Conservation (phyloP, 1,139 yeast genomes). For the Insectozyma bohioensis region DNA sequence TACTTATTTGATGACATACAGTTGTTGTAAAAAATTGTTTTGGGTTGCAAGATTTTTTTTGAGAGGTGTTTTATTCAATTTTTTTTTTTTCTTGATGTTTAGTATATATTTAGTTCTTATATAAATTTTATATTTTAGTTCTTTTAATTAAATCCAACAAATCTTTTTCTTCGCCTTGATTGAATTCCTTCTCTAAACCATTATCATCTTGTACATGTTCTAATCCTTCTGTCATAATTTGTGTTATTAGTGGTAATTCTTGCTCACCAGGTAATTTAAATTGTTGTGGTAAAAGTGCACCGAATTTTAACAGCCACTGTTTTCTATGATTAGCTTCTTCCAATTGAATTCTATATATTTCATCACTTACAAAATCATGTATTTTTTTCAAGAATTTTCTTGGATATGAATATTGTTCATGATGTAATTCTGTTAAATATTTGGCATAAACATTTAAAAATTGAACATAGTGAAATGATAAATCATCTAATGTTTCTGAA, state of each 20-base stretch:
- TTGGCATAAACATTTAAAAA: slow-evolving; percentile 36
- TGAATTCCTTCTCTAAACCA: slow-evolving; percentile 15
- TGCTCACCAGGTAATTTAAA: slow-evolving; percentile 42
- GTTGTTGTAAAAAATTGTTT: not conserved
- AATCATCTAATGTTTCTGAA: slow-evolving; percentile 28
- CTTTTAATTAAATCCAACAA: slow-evolving; percentile 23
- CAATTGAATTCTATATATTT: slow-evolving; percentile 31
- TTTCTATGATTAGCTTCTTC: slow-evolving; percentile 37
- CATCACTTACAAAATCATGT: slow-evolving; percentile 35
- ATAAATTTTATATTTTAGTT: not conserved
- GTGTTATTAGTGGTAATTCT: slow-evolving; percentile 39
- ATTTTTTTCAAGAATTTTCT: slow-evolving; percentile 32
- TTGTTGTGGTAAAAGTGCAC: slow-evolving; percentile 44
- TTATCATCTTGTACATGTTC: slow-evolving; percentile 29
- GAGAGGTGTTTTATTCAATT: too few relatives aligned
- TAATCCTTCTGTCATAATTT: slow-evolving; percentile 45
- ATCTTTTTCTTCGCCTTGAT: slow-evolving; percentile 22
- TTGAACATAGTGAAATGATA: slow-evolving; percentile 37
- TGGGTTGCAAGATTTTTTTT: too few relatives aligned
- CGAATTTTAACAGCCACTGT: slow-evolving; percentile 40
- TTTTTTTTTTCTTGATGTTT: slow-evolving; percentile 1
- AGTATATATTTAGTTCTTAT: not conserved
- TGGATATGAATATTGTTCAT: slow-evolving; percentile 43
- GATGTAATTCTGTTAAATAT: slow-evolving; percentile 40
- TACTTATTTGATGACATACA: slow-evolving; percentile 8